Conservation (phyloP, 75 land plant genomes). For the Picea sitchensis region DNA sequence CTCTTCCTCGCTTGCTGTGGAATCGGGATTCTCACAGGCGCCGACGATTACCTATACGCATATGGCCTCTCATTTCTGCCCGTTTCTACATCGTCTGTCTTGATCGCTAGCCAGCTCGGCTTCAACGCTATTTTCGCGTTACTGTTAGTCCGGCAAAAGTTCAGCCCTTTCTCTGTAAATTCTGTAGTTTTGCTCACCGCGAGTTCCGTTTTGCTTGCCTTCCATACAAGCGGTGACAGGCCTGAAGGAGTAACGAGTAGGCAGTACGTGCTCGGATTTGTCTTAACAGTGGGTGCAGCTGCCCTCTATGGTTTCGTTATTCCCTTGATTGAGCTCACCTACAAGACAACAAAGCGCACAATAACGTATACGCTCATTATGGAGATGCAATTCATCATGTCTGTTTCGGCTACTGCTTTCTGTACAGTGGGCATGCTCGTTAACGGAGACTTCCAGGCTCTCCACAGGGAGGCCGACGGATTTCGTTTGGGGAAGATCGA, state of each 20-base stretch:
- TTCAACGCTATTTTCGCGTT: constrained; percentile 33
- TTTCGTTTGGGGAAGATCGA: constrained; percentile 31
- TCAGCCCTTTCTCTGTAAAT: constrained; percentile 20
- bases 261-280: constrained; percentile 39
- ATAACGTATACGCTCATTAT: constrained; percentile 34
- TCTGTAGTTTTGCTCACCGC: constrained; percentile 20
- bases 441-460: constrained; percentile 47
- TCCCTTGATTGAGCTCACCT: constrained; percentile 43
- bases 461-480: constrained; percentile 37
- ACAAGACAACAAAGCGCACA: constrained; percentile 22
- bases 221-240: constrained; percentile 37
- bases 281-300: constrained; percentile 47
- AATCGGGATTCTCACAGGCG: constrained; percentile 46
- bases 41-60: constrained; percentile 50
- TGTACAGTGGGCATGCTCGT: constrained; percentile 55
- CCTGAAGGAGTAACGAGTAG: constrained; percentile 19
- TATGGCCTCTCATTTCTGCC: constrained; percentile 31
- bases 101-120: constrained; percentile 29
- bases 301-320: constrained; percentile 44
- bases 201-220: constrained; percentile 28
- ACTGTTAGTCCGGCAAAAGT: constrained; percentile 21
- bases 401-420: constrained; percentile 38
- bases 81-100: constrained; percentile 14
- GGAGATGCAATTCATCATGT: constrained; percentile 55
- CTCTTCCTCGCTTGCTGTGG: constrained; percentile 21